Base-by-base conservation (phyloP, 768 basidiomycete genomes). In the Sporobolomyces pararoseus region DNA sequence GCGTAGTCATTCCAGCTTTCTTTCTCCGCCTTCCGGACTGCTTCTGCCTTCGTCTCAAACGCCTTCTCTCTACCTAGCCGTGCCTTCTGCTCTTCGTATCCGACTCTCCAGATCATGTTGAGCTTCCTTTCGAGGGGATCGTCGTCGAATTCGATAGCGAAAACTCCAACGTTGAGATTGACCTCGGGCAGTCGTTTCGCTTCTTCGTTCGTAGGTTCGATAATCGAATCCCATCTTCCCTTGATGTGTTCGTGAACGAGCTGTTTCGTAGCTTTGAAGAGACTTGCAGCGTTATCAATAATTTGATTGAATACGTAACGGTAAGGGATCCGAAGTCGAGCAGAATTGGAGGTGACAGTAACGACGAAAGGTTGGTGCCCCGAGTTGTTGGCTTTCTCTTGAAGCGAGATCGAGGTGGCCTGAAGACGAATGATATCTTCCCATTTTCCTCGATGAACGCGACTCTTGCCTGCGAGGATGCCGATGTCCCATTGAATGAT, bases 71-170 rank as follows among this genome's bases (percentile, higher is more conserved):
- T 85, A 58, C 87, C 88, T 52, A 86, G 79, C 35, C 93, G 83
- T 19, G 85, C 83, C 60, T 83, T 84, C 47, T 87, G 86, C 55
- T 91, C 92, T 46, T 86, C 84, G 44, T 84, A 80, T 0, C 91
- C 92, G 55, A 86, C 84, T 67, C 85, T 83, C 83, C 85, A 89
- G 35, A 91, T 89, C 13, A 88, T 81, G 42, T 86, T 88, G 25
- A 96, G 80, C 68, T 83, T 85, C 21, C 85, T 84, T 79, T 98
- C 94, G 65, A 96, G 86, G 1, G 87, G 85, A 75, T 92, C 89
- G 78, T 98, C 94, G 29, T 86, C 85, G 31, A 87, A 87, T 79
- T 96, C 92, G 13, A 90, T 75, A 55, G 85, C 86, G 39, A 95
- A 75, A 51, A 82, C 82, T n/a, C 83, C 82, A 58, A 93, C 78